Base-by-base conservation (phyloP, 805 yeast species). In the Saccharomycopsis lassenensis region DNA sequence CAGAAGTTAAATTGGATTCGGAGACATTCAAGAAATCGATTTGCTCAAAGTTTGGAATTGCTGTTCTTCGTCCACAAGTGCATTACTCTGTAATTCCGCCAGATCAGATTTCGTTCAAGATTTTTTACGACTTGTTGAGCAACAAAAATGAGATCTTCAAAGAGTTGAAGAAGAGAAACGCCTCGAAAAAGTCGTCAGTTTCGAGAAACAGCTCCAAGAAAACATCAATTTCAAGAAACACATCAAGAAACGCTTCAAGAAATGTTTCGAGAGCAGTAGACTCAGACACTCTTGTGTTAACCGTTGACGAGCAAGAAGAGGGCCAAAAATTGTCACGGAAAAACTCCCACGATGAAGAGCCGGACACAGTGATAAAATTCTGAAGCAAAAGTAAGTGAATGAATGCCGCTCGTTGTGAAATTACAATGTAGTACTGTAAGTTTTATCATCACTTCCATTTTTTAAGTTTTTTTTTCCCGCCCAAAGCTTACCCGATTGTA, bases 1-100 rank as follows among this genome's bases (percentile, higher is more conserved):
- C 40, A 7, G 38, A 56, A 10, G n/a, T n/a, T n/a, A n/a, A n/a
- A n/a, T n/a, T n/a, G n/a, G n/a, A n/a, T n/a, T 56, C 62, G 0
- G 51, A 55, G 0, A 61, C 61, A 20, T 66, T 71, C 48, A 55
- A 52, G 11, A 47, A 48, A 19, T 59, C 61, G n/a, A 65, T 84
- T 18, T 67, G 84, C 4, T 73, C 71, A 43, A 86, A 78, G 46
- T 71, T 82, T 48, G 76, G 83, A 1, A 63, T 63, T 25, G 71
- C 81, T 42, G 61, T 82, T 17, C 53, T 77, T 40, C 60, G 80
- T 35, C 78, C 81, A 22, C 56, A 59, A 34, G 51, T 55, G 8
- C 67, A 66, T 37, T 59, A 63, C 1, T 58, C 62, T 7, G 46
- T 63, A n/a, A 61, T 67, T n/a, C 54, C 71, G 29, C 69, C 66